Percentiles rank a stretch among this genome's conserved stretches.
Conservation (phyloP, 495 filamentous ascomycete genomes). For the Lophiotrema nucula region DNA sequence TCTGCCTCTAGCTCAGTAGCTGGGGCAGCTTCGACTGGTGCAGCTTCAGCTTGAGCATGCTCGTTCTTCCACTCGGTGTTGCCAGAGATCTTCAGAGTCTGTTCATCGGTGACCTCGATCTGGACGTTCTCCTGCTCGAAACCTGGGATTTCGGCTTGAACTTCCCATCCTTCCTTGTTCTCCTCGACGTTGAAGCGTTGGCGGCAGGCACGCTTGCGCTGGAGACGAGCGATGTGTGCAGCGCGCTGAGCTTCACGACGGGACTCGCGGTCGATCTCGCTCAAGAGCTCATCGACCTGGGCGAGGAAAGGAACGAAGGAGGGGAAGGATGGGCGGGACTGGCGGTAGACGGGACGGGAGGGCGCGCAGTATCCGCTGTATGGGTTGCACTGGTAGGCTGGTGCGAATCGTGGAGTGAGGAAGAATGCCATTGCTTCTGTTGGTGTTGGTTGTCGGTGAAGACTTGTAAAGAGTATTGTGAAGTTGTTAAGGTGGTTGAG, state of each 20-base stretch:
- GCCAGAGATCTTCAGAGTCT: slow-evolving; percentile 29
- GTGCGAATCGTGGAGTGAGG: slow-evolving; percentile 26
- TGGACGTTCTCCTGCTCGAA: slow-evolving; percentile 29
- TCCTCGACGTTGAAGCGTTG: slow-evolving; percentile 27
- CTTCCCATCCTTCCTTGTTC: slow-evolving; percentile 20
- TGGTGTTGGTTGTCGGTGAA: slow-evolving; percentile 3
- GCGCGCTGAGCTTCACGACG: background rate
- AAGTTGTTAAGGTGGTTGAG: slow-evolving; percentile 4
- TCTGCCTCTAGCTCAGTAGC: slow-evolving; percentile 46
- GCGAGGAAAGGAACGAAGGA: slow-evolving; percentile 25
- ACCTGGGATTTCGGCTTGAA: slow-evolving; percentile 28
- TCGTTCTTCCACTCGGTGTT: slow-evolving; percentile 9
- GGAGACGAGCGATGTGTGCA: slow-evolving; percentile 5
- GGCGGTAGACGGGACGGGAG: slow-evolving; percentile 1
- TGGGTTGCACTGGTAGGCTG: slow-evolving; percentile 15
- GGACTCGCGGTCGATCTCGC: slow-evolving; percentile 24
- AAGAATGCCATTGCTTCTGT: slow-evolving; percentile 26
- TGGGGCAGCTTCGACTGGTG: background rate
- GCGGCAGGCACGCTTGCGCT: slow-evolving; percentile 20
- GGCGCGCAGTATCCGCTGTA: slow-evolving; percentile 7
- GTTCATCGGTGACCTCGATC: slow-evolving; percentile 31
- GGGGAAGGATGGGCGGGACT: background rate
- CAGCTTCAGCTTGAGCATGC: background rate
- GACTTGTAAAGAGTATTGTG: slow-evolving; percentile 7
- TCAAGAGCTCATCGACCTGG: slow-evolving; percentile 23